phyloP scores from a whole-genome alignment of 805 yeast genomes.

The Hanseniaspora nectarophila region DNA sequence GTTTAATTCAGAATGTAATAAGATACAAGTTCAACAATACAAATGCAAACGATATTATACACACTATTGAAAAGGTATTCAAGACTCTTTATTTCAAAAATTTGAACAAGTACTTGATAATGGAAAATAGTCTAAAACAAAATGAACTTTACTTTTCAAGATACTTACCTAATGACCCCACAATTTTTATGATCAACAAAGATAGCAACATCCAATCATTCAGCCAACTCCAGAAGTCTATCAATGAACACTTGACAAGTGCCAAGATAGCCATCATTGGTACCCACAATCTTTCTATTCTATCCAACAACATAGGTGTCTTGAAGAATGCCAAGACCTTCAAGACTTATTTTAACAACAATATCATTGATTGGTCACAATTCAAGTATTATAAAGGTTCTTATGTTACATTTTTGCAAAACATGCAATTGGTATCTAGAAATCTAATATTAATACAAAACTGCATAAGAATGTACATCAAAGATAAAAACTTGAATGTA shows the following conservation, averaged over 20 bases:
- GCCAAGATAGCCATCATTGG: conserved; percentile 10
- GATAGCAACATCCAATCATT: conserved; percentile 4
- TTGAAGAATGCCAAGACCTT: conserved; percentile 40
- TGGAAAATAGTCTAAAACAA: neutral
- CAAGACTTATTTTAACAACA: conserved; percentile 35
- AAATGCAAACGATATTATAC: conserved; percentile 5
- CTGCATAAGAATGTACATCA: conserved; percentile 42
- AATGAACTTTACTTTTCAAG: neutral
- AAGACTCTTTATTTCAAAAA: neutral
- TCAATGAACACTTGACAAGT: neutral
- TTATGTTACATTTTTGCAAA: conserved; percentile 41
- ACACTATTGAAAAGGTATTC: conserved; percentile 2
- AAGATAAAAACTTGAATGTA: conserved; percentile 30
- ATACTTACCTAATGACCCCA: neutral
- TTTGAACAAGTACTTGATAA: conserved; percentile 6
- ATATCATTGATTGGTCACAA: conserved; percentile 39
- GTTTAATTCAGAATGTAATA: conserved; percentile 9
- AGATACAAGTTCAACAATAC: conserved; percentile 4
- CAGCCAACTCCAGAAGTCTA: neutral
- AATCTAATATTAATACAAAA: conserved; percentile 42
- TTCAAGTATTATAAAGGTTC: conserved; percentile 38
- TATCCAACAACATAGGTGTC: neutral
- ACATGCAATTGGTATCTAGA: conserved; percentile 43
- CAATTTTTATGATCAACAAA: conserved; percentile 10
- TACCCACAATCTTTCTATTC: neutral